These are phyloP conservation scores for Venturia carpophila DNA, from an alignment of 2,329 filamentous ascomycete genomes.

Conservation along the genomic window DNA sequence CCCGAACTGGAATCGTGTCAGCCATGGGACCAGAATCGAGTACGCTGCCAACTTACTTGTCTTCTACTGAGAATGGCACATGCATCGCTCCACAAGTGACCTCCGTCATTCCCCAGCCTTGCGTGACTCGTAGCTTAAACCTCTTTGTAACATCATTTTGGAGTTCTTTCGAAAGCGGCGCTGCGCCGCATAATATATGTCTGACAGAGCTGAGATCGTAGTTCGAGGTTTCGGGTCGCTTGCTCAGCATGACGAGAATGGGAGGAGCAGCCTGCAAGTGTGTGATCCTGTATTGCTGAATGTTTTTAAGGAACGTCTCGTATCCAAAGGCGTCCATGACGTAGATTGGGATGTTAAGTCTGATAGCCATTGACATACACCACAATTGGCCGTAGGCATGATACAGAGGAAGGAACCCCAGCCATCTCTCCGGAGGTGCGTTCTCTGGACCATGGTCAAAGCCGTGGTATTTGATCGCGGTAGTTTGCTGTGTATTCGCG, in stretches of 20 bases:
- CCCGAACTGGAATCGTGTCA: constrained; percentile 26
- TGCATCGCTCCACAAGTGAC: constrained; percentile 35
- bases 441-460: constrained; percentile 35
- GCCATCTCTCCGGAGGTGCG: constrained; percentile 41
- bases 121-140: constrained; percentile 31
- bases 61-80: constrained; percentile 30
- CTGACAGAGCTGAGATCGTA: constrained; percentile 35
- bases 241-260: constrained; percentile 38
- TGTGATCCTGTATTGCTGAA: constrained; percentile 33
- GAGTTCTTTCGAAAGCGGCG: constrained; percentile 36
- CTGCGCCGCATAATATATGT: constrained; percentile 36
- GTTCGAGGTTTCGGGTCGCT: constrained; percentile 35
- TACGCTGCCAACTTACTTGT: constrained; percentile 24
- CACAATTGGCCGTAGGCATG: constrained; percentile 43
- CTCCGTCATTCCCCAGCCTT: constrained; percentile 38
- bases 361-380: constrained; percentile 35
- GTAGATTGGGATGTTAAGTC: constrained; percentile 39
- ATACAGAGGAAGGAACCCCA: constrained; percentile 38
- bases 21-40: neutral
- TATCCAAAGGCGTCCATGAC: constrained; percentile 38
- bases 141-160: constrained; percentile 33
- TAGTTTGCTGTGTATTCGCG: constrained; percentile 44
- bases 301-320: constrained; percentile 32
- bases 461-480: constrained; percentile 38
- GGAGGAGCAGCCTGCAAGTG: constrained; percentile 37